Conservation (phyloP, 495 filamentous ascomycete species). For the Lophium mytilinum region DNA sequence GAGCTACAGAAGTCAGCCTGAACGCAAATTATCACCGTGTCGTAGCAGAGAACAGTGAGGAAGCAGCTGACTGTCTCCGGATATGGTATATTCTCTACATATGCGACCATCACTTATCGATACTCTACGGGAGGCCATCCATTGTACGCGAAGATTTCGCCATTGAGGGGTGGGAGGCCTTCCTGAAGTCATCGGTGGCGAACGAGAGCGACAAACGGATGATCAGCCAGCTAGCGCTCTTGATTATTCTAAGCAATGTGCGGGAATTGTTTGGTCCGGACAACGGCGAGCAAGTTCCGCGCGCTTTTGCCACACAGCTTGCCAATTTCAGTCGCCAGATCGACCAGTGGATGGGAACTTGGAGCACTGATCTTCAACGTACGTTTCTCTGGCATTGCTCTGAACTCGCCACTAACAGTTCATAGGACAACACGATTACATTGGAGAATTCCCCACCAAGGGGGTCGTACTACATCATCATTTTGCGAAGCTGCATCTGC, state of each 20-base stretch:
- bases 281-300: conserved; percentile 31
- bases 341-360: conserved; percentile 38
- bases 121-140: conserved; percentile 47
- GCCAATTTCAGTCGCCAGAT: conserved; percentile 37
- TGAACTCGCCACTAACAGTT: not conserved
- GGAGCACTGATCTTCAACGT: conserved; percentile 23
- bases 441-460: conserved; percentile 46
- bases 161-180: conserved; percentile 32
- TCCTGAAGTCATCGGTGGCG: conserved; percentile 28
- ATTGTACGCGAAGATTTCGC: conserved; percentile 40
- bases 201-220: conserved; percentile 36
- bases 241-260: conserved; percentile 37
- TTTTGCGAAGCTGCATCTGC: conserved; percentile 42
- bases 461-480: conserved; percentile 46
- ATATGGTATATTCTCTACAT: conserved; percentile 46
- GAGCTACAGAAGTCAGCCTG: conserved; percentile 45
- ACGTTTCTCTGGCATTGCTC: not conserved
- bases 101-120: conserved; percentile 49
- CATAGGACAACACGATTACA: conserved; percentile 24
- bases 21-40: conserved; percentile 45
- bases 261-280: conserved; percentile 36
- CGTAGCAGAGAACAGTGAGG: conserved; percentile 36
- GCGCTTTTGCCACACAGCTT: conserved; percentile 34
- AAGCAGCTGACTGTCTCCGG: conserved; percentile 34
- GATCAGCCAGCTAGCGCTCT: conserved; percentile 34